phyloP scores from a whole-genome alignment of 129 eudicot species.

The Saussurea involucrata region DNA sequence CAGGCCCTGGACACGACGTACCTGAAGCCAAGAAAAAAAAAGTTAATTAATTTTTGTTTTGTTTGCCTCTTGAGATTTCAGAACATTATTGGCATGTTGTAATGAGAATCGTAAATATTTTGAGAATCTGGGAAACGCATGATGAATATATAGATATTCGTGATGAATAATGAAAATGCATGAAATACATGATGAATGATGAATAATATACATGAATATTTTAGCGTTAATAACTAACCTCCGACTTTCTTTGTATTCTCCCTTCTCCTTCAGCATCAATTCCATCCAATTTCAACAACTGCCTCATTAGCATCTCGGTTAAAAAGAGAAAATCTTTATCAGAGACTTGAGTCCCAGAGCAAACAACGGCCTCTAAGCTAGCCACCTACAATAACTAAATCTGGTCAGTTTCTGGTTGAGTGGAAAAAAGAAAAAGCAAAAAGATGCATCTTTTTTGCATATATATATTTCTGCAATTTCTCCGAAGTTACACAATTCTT shows the following conservation, averaged over 20 bases:
- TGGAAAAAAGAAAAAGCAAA: background rate
- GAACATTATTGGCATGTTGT: too few species aligned
- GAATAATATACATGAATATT: too few species aligned
- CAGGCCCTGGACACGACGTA: conserved; percentile 75
- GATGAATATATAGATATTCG: too few species aligned
- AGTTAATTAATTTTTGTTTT: background rate
- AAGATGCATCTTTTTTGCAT: background rate
- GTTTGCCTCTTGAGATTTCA: background rate
- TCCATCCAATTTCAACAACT: conserved; percentile 72
- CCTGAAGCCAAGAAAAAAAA: conserved; percentile 38
- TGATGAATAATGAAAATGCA: too few species aligned
- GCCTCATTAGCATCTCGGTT: conserved; percentile 86
- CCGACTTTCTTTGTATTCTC: conserved; percentile 60
- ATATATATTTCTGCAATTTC: background rate
- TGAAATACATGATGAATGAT: too few species aligned
- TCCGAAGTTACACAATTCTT: background rate
- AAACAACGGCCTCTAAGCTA: conserved; percentile 54
- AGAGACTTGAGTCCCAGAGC: conserved; percentile 66
- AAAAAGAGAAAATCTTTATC: conserved; percentile 55
- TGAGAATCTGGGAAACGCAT: background rate
- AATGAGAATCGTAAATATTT: too few species aligned
- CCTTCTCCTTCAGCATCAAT: conserved; percentile 94
- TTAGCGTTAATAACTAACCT: conserved; percentile 43
- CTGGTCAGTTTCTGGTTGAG: conserved; percentile 1
- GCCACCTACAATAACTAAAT: conserved; percentile 42